Evolutionary conservation across 768 basidiomycete species (phyloP), one percentile per base, ranked within the genome.

Genomic region (Paxillus ammoniavirescens): DNA sequence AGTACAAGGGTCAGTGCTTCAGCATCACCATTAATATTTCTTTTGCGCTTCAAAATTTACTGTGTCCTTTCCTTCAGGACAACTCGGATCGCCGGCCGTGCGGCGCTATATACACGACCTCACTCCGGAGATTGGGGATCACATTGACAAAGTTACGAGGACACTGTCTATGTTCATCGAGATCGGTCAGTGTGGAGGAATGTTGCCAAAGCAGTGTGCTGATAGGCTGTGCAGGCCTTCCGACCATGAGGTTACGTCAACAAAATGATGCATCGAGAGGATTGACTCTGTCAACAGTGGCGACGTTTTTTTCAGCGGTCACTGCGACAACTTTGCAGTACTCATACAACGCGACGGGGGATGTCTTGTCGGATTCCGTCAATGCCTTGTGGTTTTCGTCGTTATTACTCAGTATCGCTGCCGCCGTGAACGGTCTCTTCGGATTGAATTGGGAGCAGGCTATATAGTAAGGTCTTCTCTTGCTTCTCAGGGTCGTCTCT

Each of bases 341-440:
- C 55, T 78, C 80, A 5, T 78, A 72, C 52, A 52, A 44, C 51
- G 36, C 61, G n/a, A 73, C 68, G 26, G 71, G 67, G 4, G 70
- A 58, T 33, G 61, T 71, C 2, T 59, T 80, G 35, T 58, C 75
- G 12, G 69, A 77, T 53, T 71, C 69, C 14, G 80, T 81, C 36
- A 81, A 81, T 49, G 73, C 70, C 12, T 78, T 82, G 50, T 82
- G 80, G 79, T 81, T 82, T 59, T 78, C 75, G 2, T 81, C 80
- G 3, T 54, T 81, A 50, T 77, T 81, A 35, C 81, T 81, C 65
- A 80, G 77, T 49, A 81, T 81, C 47, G 76, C 76, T 17, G 76
- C 79, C 4, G 79, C 79, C 28, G 80, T 81, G 45, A 81, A 81
- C 61, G 77, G 76, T 65, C 67, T 81, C 13, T 58, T 81, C 7